phyloP scores from a whole-genome alignment of 345 rosid species.

The Carallia pectinifolia region DNA sequence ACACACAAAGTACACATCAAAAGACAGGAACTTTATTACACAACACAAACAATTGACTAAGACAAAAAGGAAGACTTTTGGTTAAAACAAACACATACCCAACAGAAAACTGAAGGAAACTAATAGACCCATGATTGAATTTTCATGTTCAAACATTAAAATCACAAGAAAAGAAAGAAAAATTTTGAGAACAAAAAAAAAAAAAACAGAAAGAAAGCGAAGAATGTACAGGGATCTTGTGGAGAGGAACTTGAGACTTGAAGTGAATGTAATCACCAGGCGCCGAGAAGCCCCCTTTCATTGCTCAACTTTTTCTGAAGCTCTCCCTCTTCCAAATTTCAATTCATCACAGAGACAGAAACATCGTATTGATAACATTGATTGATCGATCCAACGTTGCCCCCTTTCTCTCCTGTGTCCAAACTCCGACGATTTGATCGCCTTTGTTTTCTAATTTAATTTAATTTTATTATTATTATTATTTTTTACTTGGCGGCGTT shows the following conservation, averaged over 20 bases:
- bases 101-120: neutral
- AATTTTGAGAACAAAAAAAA: neutral
- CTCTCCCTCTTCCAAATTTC: neutral
- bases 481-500: neutral
- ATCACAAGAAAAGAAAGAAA: neutral
- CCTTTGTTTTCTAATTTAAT: neutral
- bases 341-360: neutral
- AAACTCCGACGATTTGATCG: neutral
- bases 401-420: constrained; percentile 2
- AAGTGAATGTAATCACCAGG: constrained; percentile 97
- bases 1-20: constrained; percentile 9
- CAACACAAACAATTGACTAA: neutral
- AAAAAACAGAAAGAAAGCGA: neutral
- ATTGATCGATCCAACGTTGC: constrained; percentile 14
- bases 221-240: constrained; percentile 86
- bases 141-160: constrained; percentile 7
- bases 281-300: constrained; percentile 99
- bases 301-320: constrained; percentile 32
- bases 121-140: constrained; percentile 10
- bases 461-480: neutral
- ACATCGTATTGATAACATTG: neutral
- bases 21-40: neutral
- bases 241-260: constrained; percentile 99
- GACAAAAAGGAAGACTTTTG: neutral
- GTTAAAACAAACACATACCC: constrained; percentile 18